Conservation (phyloP, 768 basidiomycete genomes). For the Gymnopilus junonius region DNA sequence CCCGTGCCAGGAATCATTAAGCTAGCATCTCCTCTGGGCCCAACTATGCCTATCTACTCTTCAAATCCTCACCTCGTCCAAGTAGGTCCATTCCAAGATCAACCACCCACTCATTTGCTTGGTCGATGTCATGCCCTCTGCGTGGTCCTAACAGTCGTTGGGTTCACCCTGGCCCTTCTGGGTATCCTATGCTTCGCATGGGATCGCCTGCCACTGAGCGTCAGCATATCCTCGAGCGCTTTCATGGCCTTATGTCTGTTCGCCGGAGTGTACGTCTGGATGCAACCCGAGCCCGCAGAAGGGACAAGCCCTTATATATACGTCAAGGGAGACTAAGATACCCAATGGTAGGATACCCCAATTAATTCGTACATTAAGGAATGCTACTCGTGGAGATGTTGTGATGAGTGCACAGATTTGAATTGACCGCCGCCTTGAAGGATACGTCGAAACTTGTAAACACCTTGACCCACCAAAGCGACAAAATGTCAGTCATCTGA, state of each 20-base stretch:
- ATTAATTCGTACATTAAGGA: too few relatives aligned
- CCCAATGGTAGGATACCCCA: background rate
- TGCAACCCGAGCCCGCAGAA: slow-evolving; percentile 11
- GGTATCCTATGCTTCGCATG: slow-evolving; percentile 59
- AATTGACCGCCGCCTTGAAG: too few relatives aligned
- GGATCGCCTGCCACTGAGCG: slow-evolving; percentile 48
- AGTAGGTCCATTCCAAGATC: slow-evolving; percentile 48
- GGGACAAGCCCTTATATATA: slow-evolving; percentile 15
- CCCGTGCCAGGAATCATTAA: slow-evolving; percentile 14
- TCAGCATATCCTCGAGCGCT: slow-evolving; percentile 45
- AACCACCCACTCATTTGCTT: slow-evolving; percentile 50
- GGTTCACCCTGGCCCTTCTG: slow-evolving; percentile 53
- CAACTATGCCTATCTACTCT: slow-evolving; percentile 37
- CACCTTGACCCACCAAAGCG: too few relatives aligned
- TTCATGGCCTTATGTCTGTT: slow-evolving; percentile 41
- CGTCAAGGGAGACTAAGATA: background rate
- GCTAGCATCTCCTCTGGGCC: slow-evolving; percentile 3
- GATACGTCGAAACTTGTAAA: too few relatives aligned
- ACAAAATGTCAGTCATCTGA: too few relatives aligned
- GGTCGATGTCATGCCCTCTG: slow-evolving; percentile 53
- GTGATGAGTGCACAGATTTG: too few relatives aligned
- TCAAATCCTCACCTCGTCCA: slow-evolving; percentile 55
- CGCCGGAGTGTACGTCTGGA: slow-evolving; percentile 18
- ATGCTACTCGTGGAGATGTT: too few relatives aligned
- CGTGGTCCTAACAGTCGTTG: slow-evolving; percentile 47